phyloP scores from a whole-genome alignment of 139 green algal genomes.

The Dunaliella primolecta region DNA sequence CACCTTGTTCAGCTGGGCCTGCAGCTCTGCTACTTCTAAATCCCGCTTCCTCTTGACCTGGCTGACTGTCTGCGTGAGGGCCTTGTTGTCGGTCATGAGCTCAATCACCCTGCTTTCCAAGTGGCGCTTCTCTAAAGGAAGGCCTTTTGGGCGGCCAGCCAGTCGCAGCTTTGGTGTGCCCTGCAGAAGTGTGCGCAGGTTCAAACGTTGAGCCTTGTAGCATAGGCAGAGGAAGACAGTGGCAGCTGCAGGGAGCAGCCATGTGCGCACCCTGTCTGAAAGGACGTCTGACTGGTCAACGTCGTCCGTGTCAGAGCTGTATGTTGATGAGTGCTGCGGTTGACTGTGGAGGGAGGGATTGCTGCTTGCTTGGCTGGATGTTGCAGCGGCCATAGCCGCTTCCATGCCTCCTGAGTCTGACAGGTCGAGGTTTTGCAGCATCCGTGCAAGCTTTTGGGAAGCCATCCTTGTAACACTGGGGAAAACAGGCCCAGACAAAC shows the following conservation, averaged over 20 bases:
- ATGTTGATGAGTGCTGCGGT: not conserved
- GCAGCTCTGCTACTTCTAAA: slow-evolving; percentile 27
- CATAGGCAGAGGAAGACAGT: not conserved
- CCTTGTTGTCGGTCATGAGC: slow-evolving; percentile 35
- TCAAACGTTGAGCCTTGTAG: not conserved
- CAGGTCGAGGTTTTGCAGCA: not conserved
- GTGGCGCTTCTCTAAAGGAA: not conserved
- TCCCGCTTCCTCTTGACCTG: slow-evolving; percentile 21
- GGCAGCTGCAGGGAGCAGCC: not conserved
- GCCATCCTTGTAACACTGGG: no score
- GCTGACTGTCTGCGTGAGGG: slow-evolving; percentile 16
- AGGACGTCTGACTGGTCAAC: not conserved
- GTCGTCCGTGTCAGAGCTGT: not conserved
- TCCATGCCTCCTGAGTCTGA: not conserved
- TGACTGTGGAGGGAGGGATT: not conserved
- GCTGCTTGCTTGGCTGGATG: not conserved
- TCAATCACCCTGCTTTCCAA: slow-evolving; percentile 33
- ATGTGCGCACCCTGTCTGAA: slow-evolving; percentile 1
- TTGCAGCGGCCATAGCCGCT: not conserved
- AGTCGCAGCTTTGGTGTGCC: not conserved
- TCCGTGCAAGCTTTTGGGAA: not conserved
- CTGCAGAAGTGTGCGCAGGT: not conserved
- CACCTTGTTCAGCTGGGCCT: not conserved
- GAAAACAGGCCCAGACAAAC: no score
- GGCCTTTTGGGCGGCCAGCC: not conserved